phyloP scores from a whole-genome alignment of 2,329 filamentous ascomycete genomes.

The Teratosphaeria epicoccoides region DNA sequence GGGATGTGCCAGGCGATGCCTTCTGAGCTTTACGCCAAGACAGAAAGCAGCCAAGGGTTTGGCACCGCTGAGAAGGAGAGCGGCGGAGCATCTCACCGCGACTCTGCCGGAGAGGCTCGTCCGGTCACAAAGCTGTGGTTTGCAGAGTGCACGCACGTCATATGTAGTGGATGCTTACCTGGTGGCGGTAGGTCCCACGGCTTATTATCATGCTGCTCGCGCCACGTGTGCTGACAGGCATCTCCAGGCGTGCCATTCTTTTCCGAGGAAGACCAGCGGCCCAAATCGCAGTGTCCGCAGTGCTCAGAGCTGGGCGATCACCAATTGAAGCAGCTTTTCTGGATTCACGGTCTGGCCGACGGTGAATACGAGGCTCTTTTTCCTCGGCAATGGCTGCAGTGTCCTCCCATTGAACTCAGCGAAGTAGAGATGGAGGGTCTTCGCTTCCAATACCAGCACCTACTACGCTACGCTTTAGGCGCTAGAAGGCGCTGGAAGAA shows the following conservation, averaged over 20 bases:
- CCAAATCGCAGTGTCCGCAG: slow-evolving; percentile 35
- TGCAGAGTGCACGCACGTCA: slow-evolving; percentile 39
- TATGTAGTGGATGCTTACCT: slow-evolving; percentile 38
- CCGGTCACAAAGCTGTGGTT: slow-evolving; percentile 38
- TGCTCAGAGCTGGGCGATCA: slow-evolving; percentile 30
- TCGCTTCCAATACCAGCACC: slow-evolving; percentile 38
- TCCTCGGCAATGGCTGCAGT: slow-evolving; percentile 32
- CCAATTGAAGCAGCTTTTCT: slow-evolving; percentile 31
- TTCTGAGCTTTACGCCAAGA: slow-evolving; percentile 34
- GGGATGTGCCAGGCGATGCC: slow-evolving; percentile 36
- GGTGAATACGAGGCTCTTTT: slow-evolving; percentile 35
- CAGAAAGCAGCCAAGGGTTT: slow-evolving; percentile 26
- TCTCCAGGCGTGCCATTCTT: slow-evolving; percentile 37
- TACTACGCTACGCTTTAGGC: slow-evolving; percentile 25
- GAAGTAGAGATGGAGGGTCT: slow-evolving; percentile 32
- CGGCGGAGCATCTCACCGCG: slow-evolving; percentile 24
- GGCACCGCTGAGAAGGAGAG: too few relatives aligned
- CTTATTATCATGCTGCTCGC: neutral
- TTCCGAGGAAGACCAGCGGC: slow-evolving; percentile 28
- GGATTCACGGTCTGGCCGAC: slow-evolving; percentile 33
- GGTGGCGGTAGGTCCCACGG: slow-evolving; percentile 40
- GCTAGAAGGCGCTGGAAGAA: slow-evolving; percentile 15
- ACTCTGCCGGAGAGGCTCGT: slow-evolving; percentile 22
- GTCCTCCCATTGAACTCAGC: slow-evolving; percentile 36
- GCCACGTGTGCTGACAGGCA: neutral